A percentile compares a stretch with the other conserved stretches of the same genome.
These are phyloP conservation scores for Papiliotrema fonsecae DNA, from an alignment of 1,284 basidiomycete genomes.

Conservation along the genomic window DNA sequence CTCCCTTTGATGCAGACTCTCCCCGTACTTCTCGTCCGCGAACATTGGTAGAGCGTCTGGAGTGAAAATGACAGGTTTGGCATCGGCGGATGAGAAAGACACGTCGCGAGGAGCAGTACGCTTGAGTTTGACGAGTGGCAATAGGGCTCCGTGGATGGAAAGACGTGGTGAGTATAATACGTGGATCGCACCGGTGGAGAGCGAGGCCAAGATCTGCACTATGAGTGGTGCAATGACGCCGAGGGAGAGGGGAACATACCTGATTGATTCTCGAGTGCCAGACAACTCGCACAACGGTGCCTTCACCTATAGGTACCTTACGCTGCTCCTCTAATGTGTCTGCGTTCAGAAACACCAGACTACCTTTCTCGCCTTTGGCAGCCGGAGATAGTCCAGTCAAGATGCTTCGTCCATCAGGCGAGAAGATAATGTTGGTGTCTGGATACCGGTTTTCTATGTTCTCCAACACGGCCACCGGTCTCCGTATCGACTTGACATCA, in stretches of 20 bases:
- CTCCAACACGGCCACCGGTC: constrained; percentile 63
- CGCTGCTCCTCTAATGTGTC: constrained; percentile 61
- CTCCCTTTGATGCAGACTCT: constrained; percentile 82
- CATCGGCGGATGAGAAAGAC: constrained; percentile 72
- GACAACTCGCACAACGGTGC: constrained; percentile 78
- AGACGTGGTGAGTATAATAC: constrained; percentile 84
- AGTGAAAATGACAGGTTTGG: constrained; percentile 69
- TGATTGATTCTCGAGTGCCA: constrained; percentile 99
- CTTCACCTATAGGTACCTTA: constrained; percentile 59
- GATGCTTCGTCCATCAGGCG: constrained; percentile 80
- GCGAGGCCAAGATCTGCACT: constrained; percentile 69
- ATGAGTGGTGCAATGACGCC: background rate
- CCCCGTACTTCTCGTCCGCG: constrained; percentile 72
- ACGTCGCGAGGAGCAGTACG: constrained; percentile 72
- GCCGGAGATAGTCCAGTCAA: constrained; percentile 64
- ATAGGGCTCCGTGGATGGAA: constrained; percentile 85
- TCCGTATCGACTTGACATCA: constrained; percentile 84
- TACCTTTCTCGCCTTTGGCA: constrained; percentile 60
- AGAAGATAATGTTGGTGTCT: constrained; percentile 86
- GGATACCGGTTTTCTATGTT: constrained; percentile 75
- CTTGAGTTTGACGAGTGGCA: constrained; percentile 60
- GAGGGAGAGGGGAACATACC: constrained; percentile 51
- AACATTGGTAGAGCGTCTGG: constrained; percentile 87
- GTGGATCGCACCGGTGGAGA: constrained; percentile 80
- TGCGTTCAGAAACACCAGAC: constrained; percentile 67